Conservation (phyloP, 345 rosid genomes). For the Brassica incana region DNA sequence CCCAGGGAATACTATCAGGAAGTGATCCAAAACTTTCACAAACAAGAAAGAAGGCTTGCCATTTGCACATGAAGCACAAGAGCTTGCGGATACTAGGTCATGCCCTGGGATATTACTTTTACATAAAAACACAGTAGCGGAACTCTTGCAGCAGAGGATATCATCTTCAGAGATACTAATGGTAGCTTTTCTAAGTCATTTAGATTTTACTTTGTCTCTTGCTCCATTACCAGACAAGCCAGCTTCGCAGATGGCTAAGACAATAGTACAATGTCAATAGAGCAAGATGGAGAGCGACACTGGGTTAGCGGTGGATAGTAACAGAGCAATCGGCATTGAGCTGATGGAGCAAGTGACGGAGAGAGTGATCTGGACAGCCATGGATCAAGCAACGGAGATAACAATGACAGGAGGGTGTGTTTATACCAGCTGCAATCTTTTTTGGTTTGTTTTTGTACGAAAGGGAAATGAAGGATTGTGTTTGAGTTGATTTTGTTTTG, state of each 20-base stretch:
- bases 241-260: constrained; percentile 45
- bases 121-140: constrained; percentile 43
- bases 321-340: no score
- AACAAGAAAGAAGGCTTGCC: constrained; percentile 49
- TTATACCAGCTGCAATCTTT: no score
- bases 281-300: no score
- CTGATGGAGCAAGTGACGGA: no score
- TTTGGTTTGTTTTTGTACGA: no score
- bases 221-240: constrained; percentile 59
- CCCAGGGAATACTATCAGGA: constrained; percentile 51
- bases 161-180: constrained; percentile 59
- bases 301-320: no score
- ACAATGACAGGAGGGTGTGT: no score
- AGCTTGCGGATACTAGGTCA: constrained; percentile 83
- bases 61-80: constrained; percentile 60
- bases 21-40: constrained; percentile 49
- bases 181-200: constrained; percentile 68
- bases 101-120: constrained; percentile 48
- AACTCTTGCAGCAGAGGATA: constrained; percentile 47
- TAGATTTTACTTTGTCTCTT: constrained; percentile 82
- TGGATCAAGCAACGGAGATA: no score
- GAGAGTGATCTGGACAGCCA: no score
- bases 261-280: background rate
- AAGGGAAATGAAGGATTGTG: no score
- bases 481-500: no score